phyloP scores from a whole-genome alignment of 352 stramenopile species.

The Globisporangium camurandrum region DNA sequence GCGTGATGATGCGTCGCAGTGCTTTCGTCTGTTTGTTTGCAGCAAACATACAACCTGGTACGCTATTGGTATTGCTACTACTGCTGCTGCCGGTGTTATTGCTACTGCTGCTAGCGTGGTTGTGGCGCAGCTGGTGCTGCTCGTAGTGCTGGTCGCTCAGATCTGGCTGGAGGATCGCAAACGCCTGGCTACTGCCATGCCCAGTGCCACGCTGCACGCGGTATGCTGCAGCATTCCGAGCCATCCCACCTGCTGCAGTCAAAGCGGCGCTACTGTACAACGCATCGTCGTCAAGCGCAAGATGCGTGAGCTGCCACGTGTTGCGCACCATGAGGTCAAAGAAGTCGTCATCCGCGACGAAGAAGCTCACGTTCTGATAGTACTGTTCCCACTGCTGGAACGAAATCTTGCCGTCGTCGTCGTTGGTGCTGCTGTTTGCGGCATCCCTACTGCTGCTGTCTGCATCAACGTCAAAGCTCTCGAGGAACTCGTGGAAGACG shows the following conservation, averaged over 20 bases:
- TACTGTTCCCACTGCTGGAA: constrained; percentile 66
- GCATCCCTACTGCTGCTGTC: constrained; percentile 8
- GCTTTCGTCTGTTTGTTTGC: constrained; percentile 49
- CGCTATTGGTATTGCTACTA: background rate
- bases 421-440: constrained; percentile 6
- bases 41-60: constrained; percentile 13
- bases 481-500: constrained; percentile 71
- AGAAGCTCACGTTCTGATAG: constrained; percentile 87
- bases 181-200: constrained; percentile 44
- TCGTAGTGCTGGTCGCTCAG: constrained; percentile 32
- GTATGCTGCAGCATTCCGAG: constrained; percentile 2
- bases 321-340: constrained; percentile 89
- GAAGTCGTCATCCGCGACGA: constrained; percentile 84
- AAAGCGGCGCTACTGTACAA: background rate
- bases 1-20: constrained; percentile 44
- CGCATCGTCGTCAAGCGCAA: constrained; percentile 5
- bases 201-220: constrained; percentile 24
- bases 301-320: constrained; percentile 55
- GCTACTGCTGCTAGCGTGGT: background rate
- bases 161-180: constrained; percentile 59
- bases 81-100: constrained; percentile 2
- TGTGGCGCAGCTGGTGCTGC: background rate
- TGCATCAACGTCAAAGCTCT: constrained; percentile 57
- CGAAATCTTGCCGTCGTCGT: constrained; percentile 23
- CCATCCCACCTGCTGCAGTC: background rate